Conservation (phyloP, 345 rosid species). For the Iberis pinnata region DNA sequence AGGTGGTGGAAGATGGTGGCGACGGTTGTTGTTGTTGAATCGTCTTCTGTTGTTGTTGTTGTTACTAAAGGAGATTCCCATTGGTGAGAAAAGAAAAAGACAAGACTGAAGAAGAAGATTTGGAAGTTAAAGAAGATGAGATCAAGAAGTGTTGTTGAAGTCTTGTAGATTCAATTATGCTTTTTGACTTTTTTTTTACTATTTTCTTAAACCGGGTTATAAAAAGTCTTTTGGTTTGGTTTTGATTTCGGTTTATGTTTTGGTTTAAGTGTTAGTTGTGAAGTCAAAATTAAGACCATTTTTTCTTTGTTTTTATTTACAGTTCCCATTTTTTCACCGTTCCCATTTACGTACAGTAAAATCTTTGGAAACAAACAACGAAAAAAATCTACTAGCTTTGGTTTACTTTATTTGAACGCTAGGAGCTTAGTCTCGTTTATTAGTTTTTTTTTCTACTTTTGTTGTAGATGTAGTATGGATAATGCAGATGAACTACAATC, state of each 20-base stretch:
- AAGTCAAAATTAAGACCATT: too few species aligned
- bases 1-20: constrained; percentile 33
- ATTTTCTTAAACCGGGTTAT: background rate
- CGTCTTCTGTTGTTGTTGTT: constrained; percentile 64
- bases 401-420: too few species aligned
- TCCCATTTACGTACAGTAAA: too few species aligned
- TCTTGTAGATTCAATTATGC: background rate
- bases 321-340: too few species aligned
- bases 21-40: constrained; percentile 29
- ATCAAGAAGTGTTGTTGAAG: background rate
- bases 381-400: too few species aligned
- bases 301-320: too few species aligned
- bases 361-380: too few species aligned
- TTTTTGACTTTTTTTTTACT: background rate
- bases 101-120: constrained; percentile 2
- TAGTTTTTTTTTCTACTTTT: too few species aligned
- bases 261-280: background rate
- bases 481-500: too few species aligned
- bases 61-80: constrained; percentile 69
- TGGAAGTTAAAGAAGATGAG: background rate
- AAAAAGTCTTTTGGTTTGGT: background rate
- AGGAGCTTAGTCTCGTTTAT: too few species aligned
- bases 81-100: constrained; percentile 25
- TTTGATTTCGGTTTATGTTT: background rate
- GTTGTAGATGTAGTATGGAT: too few species aligned